Conservation (phyloP, 805 yeast genomes). For the Lachancea sp. region DNA sequence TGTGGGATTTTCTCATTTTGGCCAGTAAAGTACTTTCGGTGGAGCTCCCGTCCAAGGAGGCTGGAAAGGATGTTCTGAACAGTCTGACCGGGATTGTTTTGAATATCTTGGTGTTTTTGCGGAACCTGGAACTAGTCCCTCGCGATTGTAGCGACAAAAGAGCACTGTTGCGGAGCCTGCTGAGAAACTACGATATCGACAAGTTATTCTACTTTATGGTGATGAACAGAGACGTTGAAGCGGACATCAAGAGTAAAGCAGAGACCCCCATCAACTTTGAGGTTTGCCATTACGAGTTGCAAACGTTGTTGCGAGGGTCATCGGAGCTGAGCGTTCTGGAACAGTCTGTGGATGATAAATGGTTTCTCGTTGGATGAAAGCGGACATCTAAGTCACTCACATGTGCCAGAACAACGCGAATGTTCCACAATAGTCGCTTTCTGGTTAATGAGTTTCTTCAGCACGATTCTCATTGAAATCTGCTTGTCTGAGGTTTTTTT, state of each 20-base stretch:
- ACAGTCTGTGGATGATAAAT: constrained; percentile 12
- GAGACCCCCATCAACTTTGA: constrained; percentile 3
- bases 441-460: too few relatives aligned
- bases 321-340: constrained; percentile 6
- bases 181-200: constrained; percentile 26
- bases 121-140: constrained; percentile 15
- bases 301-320: constrained; percentile 5
- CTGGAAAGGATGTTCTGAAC: constrained; percentile 9
- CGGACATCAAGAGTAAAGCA: neutral
- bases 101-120: constrained; percentile 15
- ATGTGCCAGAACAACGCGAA: too few relatives aligned
- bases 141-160: constrained; percentile 1
- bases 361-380: constrained; percentile 18
- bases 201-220: constrained; percentile 20
- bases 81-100: constrained; percentile 17
- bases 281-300: constrained; percentile 5
- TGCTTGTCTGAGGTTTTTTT: too few relatives aligned
- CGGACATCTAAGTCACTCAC: neutral
- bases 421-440: too few relatives aligned
- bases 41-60: constrained; percentile 13
- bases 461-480: too few relatives aligned
- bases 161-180: constrained; percentile 8
- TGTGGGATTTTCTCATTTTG: constrained; percentile 17
- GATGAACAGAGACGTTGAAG: constrained; percentile 3
- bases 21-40: constrained; percentile 13